A percentile compares a stretch with the other conserved stretches of the same genome.
These are phyloP conservation scores for Ophiobolus disseminans DNA, from an alignment of 2,329 filamentous ascomycete species.

Conservation along the genomic window DNA sequence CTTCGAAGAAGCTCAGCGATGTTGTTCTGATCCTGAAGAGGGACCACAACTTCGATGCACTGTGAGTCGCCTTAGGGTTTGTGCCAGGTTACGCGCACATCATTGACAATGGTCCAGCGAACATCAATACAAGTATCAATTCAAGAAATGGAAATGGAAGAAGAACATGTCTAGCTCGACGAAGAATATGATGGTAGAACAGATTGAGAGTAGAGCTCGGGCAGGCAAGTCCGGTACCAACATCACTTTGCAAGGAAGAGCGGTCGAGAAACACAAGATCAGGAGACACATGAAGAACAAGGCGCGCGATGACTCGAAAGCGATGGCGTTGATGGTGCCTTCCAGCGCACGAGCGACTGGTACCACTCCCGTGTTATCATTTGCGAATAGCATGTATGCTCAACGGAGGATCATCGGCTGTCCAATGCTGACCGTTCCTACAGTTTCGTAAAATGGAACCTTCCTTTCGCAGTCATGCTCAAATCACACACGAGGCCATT, in stretches of 20 bases:
- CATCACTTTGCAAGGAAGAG: constrained; percentile 30
- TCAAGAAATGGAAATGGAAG: constrained; percentile 42
- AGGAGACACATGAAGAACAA: constrained; percentile 30
- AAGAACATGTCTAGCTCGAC: constrained; percentile 32
- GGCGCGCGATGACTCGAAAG: constrained; percentile 10
- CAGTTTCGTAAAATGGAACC: constrained; percentile 39
- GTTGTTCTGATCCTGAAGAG: constrained; percentile 2
- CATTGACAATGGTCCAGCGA: constrained; percentile 31
- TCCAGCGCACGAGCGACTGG: not conserved
- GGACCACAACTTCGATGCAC: constrained; percentile 18
- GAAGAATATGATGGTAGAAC: constrained; percentile 23
- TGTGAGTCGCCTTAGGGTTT: constrained; percentile 16
- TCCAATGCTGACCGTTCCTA: not conserved
- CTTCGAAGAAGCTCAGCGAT: constrained; percentile 13
- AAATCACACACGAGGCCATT: constrained; percentile 4
- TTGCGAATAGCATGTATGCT: constrained; percentile 23
- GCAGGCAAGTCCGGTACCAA: constrained; percentile 15
- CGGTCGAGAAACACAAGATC: constrained; percentile 35
- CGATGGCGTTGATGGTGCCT: not conserved
- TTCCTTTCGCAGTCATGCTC: constrained; percentile 26
- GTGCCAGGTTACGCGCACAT: too few relatives aligned
- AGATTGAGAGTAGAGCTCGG: constrained; percentile 20
- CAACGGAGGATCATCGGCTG: not conserved
- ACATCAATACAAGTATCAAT: constrained; percentile 43
- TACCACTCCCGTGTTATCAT: constrained; percentile 12